Percentiles rank a stretch among this genome's conserved stretches.
Conservation (phyloP, 441 rosid genomes). For the Mallotus japonicus region DNA sequence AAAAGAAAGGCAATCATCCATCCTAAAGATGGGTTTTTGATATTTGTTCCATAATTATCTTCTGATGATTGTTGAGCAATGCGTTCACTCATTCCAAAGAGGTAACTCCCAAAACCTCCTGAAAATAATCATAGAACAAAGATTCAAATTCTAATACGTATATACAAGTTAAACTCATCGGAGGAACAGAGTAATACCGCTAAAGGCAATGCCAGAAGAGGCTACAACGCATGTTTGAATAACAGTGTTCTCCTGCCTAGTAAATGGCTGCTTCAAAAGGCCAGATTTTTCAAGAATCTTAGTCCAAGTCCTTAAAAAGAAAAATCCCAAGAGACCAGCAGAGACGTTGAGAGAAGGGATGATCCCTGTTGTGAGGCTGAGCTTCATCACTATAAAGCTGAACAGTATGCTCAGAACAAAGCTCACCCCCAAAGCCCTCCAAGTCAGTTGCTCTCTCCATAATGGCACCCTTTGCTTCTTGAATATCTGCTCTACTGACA, state of each 20-base stretch:
- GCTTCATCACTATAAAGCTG: slow-evolving; percentile 20
- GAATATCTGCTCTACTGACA: slow-evolving; percentile 17
- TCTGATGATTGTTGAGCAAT: slow-evolving; percentile 8
- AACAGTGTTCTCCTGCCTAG: slow-evolving; percentile 20
- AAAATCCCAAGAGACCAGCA: slow-evolving; percentile 22
- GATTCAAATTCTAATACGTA: background rate
- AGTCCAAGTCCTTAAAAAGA: slow-evolving; percentile 19
- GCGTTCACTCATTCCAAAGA: slow-evolving; percentile 13
- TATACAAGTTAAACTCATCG: background rate
- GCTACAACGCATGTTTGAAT: slow-evolving; percentile 18
- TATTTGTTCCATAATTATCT: slow-evolving; percentile 1
- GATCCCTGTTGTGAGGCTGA: slow-evolving; percentile 17
- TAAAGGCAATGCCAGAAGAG: slow-evolving; percentile 20
- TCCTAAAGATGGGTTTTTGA: background rate
- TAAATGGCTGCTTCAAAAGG: slow-evolving; percentile 14
- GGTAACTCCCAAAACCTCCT: slow-evolving; percentile 19
- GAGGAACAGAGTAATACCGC: slow-evolving; percentile 4
- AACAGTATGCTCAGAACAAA: slow-evolving; percentile 15
- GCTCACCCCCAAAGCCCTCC: slow-evolving; percentile 18
- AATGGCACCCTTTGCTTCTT: slow-evolving; percentile 17
- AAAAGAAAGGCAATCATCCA: slow-evolving; percentile 17
- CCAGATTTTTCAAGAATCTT: slow-evolving; percentile 13
- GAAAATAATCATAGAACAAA: background rate
- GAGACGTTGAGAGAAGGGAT: slow-evolving; percentile 21
- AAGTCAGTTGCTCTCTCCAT: slow-evolving; percentile 16